Evolutionary conservation across 768 basidiomycete genomes (phyloP).

Genomic region (Nevesoporus exiguus): DNA sequence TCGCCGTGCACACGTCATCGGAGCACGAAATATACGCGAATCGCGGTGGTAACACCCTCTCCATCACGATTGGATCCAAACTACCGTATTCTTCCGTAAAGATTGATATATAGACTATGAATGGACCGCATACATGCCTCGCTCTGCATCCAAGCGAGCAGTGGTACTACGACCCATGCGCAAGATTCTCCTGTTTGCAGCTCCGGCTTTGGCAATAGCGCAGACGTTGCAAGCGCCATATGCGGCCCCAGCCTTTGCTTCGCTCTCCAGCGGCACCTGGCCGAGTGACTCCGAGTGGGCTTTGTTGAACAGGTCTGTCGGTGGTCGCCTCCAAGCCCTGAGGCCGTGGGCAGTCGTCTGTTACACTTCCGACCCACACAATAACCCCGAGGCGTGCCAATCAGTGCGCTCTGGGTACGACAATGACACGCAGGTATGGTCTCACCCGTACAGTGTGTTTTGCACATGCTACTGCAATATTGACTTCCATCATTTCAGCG

Average conservation of each 20-base stretch:
- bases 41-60: not conserved
- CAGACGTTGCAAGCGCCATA: slow-evolving; percentile 5
- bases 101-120: not conserved
- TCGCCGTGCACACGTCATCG: not conserved
- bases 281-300: slow-evolving; percentile 8
- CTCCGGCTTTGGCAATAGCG: not conserved
- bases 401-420: slow-evolving; percentile 11
- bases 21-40: not conserved
- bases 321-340: slow-evolving; percentile 17
- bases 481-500: slow-evolving; percentile 11
- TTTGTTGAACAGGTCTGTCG: slow-evolving; percentile 13
- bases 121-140: not conserved
- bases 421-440: slow-evolving; percentile 16
- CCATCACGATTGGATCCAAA: no score
- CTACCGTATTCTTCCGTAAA: not conserved
- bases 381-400: slow-evolving; percentile 14
- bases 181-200: not conserved
- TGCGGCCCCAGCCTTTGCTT: slow-evolving; percentile 1
- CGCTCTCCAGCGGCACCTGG: slow-evolving; percentile 7
- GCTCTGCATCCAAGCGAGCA: not conserved
- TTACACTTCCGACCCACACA: slow-evolving; percentile 19
- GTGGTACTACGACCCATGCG: not conserved
- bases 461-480: not conserved
- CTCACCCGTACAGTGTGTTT: not conserved
- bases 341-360: slow-evolving; percentile 24